A percentile compares a stretch with the other conserved stretches of the same genome.
Evolutionary conservation across 2,329 filamentous ascomycete genomes (phyloP).

Genomic region (Diaporthe citriasiana): DNA sequence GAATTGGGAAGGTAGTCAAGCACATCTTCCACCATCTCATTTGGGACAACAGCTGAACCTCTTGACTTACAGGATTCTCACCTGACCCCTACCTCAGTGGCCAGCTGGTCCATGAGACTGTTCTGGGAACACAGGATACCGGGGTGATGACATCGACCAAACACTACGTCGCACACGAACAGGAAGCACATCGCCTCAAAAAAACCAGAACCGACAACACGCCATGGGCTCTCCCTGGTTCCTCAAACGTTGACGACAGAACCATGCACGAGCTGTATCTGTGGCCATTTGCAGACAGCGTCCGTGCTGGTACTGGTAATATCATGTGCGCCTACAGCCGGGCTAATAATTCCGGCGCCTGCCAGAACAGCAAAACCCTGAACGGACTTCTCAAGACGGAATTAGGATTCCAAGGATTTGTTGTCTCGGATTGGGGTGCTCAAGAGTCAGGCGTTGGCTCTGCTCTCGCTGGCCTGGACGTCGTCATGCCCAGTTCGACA

Average conservation of each 20-base stretch:
- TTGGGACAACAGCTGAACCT: background rate
- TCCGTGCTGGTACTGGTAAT: slow-evolving; percentile 36
- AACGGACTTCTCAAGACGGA: slow-evolving; percentile 77
- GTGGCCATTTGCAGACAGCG: slow-evolving; percentile 51
- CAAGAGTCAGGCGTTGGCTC: slow-evolving; percentile 75
- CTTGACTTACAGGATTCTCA: slow-evolving; percentile 51
- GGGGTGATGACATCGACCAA: slow-evolving; percentile 79
- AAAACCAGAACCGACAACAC: slow-evolving; percentile 66
- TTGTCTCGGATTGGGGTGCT: slow-evolving; percentile 77
- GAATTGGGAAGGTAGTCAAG: slow-evolving; percentile 66
- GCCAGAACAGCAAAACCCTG: slow-evolving; percentile 76
- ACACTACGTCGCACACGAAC: slow-evolving; percentile 74
- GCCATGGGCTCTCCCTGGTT: slow-evolving; percentile 59
- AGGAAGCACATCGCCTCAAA: slow-evolving; percentile 53
- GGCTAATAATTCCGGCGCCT: slow-evolving; percentile 65
- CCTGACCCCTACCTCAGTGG: slow-evolving; percentile 74
- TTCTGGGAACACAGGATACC: slow-evolving; percentile 77
- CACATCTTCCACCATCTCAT: background rate
- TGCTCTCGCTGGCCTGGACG: slow-evolving; percentile 77
- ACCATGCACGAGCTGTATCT: slow-evolving; percentile 62
- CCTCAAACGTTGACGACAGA: slow-evolving; percentile 57
- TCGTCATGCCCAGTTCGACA: slow-evolving; percentile 73
- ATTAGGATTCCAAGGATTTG: slow-evolving; percentile 74
- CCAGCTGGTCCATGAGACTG: slow-evolving; percentile 64
- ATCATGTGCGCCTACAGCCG: slow-evolving; percentile 42